Percentiles rank a stretch among this genome's conserved stretches.
These are phyloP conservation scores for Anisodus tanguticus DNA, from an alignment of 257 asterid species.

Conservation along the genomic window DNA sequence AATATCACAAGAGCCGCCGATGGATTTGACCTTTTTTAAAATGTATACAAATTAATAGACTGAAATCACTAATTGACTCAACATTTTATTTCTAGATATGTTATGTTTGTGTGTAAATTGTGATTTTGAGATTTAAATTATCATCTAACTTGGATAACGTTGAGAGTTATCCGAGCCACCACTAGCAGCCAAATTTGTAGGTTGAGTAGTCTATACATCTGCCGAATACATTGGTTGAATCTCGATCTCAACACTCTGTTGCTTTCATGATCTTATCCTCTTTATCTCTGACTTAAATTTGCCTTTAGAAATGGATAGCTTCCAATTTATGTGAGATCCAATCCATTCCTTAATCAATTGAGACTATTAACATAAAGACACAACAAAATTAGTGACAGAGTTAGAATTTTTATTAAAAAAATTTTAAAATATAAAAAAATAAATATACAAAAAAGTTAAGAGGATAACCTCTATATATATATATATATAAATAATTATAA, in stretches of 20 bases:
- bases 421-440: too few relatives aligned
- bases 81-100: background rate
- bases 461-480: too few relatives aligned
- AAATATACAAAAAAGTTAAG: too few relatives aligned
- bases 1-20: too few relatives aligned
- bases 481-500: too few relatives aligned
- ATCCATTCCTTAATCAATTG: background rate
- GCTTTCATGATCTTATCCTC: background rate
- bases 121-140: background rate
- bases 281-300: background rate
- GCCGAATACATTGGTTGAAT: background rate
- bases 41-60: too few relatives aligned
- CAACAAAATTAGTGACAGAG: too few relatives aligned
- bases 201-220: background rate
- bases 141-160: constrained; percentile 7
- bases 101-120: background rate
- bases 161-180: background rate
- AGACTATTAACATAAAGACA: too few relatives aligned
- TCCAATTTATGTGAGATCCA: background rate
- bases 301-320: background rate
- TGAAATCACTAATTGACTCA: too few relatives aligned
- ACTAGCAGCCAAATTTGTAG: background rate
- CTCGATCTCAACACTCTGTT: background rate
- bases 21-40: too few relatives aligned
- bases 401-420: too few relatives aligned